Percentiles rank a stretch among this genome's conserved stretches.
Conservation (phyloP, 1,284 basidiomycete genomes). For the Fomitopsis pinicola region DNA sequence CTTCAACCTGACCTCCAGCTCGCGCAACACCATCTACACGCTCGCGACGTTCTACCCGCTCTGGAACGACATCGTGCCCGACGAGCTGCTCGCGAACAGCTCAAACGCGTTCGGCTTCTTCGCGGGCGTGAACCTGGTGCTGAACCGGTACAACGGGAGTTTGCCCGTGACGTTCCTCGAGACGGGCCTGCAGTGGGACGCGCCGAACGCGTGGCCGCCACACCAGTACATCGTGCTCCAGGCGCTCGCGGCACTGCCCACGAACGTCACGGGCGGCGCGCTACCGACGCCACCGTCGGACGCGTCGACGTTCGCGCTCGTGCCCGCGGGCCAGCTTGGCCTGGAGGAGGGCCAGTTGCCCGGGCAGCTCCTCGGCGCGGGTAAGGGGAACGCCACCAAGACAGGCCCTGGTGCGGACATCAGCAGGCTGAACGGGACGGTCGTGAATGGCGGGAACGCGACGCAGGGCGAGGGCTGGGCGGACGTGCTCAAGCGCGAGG, state of each 20-base stretch:
- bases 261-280: constrained; percentile 54
- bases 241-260: constrained; percentile 70
- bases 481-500: constrained; percentile 57
- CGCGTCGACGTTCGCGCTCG: constrained; percentile 59
- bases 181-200: constrained; percentile 83
- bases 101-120: constrained; percentile 72
- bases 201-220: constrained; percentile 81
- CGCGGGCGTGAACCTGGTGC: constrained; percentile 67
- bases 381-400: constrained; percentile 47
- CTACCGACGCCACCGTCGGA: constrained; percentile 45
- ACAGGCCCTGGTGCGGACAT: constrained; percentile 56
- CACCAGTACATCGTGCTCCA: constrained; percentile 80
- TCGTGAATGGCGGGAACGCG: constrained; percentile 72
- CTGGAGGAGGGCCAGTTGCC: constrained; percentile 65
- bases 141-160: constrained; percentile 84
- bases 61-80: constrained; percentile 84
- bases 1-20: constrained; percentile 68
- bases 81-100: constrained; percentile 55
- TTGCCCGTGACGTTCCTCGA: constrained; percentile 71
- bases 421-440: constrained; percentile 54
- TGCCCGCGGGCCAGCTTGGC: constrained; percentile 75
- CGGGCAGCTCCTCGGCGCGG: constrained; percentile 50
- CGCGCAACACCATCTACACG: constrained; percentile 62
- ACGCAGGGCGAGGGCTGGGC: constrained; percentile 66
- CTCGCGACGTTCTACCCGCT: constrained; percentile 80